Evolutionary conservation across 2,329 filamentous ascomycete species (phyloP), one percentile per base, ranked within the genome.

Genomic region (Hymenoscyphus salicellus): DNA sequence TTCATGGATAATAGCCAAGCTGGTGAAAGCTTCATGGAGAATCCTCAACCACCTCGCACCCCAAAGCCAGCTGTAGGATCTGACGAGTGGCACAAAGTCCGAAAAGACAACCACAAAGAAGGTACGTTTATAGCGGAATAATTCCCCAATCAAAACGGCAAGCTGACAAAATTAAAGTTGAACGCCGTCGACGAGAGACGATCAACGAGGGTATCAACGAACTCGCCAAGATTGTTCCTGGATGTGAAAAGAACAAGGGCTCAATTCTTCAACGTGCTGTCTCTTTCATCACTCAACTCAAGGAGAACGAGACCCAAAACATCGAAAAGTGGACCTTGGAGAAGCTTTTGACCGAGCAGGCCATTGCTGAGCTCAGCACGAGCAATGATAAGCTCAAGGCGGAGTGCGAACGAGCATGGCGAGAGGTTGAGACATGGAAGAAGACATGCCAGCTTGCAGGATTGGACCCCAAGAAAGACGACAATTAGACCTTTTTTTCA

Each of bases 141-240:
- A 23, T 28, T 30, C 20, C 14, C 30, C 1, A 10, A 30, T 26
- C 17, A 38, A 17, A 16, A 20, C 23, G 43, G 16, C 71, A 64
- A 58, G 16, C 55, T 68, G 75, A 73, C 78, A 71, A 66, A 71
- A 58, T 70, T 72, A 30, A 65, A 98, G 95, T 99, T 67, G 95
- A 99, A 79, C 92, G 95, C 66, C 92, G 95, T 65, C 92, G 95
- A 55, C 91, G 95, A 68, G 95, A 99, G 79, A 97, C 95, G 0
- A 99, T 99, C 77, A 99, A 99, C 71, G 95, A 99, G 79, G 95
- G 95, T 59, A 99, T 99, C 72, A 98, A 97, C 75, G 95, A 98
- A 78, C 86, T 99, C 33, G 92, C 94, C 71, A 98, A 97, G 80
- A 96, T 99, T 70, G 95, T 99, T 0, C 95, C 95, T 0, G 93